A percentile compares a stretch with the other conserved stretches of the same genome.
phyloP scores from a whole-genome alignment of 2,329 filamentous ascomycete genomes.

The Tolypocladium endophyticum region DNA sequence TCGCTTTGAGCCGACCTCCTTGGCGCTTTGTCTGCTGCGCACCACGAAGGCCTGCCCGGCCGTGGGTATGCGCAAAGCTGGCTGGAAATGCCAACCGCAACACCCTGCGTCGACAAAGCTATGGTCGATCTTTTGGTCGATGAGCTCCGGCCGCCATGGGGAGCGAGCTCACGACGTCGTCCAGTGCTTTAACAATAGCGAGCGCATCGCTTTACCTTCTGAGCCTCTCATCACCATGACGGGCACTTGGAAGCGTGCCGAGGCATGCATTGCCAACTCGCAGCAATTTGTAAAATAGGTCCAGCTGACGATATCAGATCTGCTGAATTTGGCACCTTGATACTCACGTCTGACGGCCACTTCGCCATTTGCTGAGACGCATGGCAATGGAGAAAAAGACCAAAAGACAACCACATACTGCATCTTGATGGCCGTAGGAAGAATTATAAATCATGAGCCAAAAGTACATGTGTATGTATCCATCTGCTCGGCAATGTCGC shows the following conservation, averaged over 20 bases:
- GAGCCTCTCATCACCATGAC: not conserved
- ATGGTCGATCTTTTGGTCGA: not conserved
- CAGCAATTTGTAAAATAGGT: no score
- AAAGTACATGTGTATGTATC: not conserved
- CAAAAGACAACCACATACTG: not conserved
- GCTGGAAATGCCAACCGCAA: not conserved
- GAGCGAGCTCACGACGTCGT: not conserved
- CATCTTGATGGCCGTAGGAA: not conserved
- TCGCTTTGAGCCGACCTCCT: not conserved
- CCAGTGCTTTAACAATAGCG: not conserved
- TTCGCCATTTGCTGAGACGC: no score
- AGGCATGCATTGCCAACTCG: not conserved
- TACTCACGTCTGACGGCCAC: no score
- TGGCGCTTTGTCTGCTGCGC: not conserved
- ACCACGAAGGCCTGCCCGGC: not conserved
- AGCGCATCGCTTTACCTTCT: not conserved
- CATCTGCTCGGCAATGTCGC: not conserved
- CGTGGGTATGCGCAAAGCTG: not conserved
- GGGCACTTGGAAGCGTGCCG: not conserved
- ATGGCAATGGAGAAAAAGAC: not conserved
- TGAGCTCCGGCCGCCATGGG: no score
- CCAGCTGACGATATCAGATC: no score
- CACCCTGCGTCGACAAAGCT: not conserved
- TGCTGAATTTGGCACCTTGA: no score
- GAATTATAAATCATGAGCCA: not conserved